A percentile compares a stretch with the other conserved stretches of the same genome.
Evolutionary conservation across 306 rosid genomes (phyloP).

Genomic region (Vicia sativa): DNA sequence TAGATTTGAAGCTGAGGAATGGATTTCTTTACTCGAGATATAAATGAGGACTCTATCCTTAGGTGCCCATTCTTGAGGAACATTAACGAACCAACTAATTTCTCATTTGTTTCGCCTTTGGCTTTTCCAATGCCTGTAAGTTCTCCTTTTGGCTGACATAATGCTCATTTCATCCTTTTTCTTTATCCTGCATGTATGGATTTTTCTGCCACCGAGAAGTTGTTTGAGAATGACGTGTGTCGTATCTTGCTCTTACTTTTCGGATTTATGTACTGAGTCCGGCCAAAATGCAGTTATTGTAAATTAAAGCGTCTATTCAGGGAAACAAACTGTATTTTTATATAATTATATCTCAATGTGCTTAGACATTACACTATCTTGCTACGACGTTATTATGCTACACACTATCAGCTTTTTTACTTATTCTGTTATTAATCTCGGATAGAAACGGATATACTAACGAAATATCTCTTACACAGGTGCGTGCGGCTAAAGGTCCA

Average conservation of each 20-base stretch:
- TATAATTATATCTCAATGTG: neutral
- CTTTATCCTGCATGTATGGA: neutral
- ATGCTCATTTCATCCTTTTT: constrained; percentile 12
- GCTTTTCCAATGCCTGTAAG: constrained; percentile 82
- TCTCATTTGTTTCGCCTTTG: constrained; percentile 82
- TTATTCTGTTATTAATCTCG: constrained; percentile 15
- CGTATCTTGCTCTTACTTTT: neutral
- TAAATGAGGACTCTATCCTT: constrained; percentile 63
- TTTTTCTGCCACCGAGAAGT: constrained; percentile 13
- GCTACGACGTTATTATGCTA: constrained; percentile 7
- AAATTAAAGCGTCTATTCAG: constrained; percentile 21
- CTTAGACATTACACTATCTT: neutral
- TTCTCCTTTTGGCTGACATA: constrained; percentile 28
- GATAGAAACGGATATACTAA: constrained; percentile 33
- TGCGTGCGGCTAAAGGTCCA: constrained; percentile 83
- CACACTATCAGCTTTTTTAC: neutral
- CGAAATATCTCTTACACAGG: constrained; percentile 50
- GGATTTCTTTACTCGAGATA: constrained; percentile 64
- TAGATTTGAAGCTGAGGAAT: constrained; percentile 42
- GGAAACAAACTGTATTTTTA: constrained; percentile 5
- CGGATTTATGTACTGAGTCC: constrained; percentile 9
- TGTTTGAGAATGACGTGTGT: constrained; percentile 31
- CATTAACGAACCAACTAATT: constrained; percentile 94
- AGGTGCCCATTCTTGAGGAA: constrained; percentile 95
- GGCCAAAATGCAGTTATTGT: neutral